Base-by-base conservation (phyloP, 495 filamentous ascomycete genomes). In the Lepraria neglecta region DNA sequence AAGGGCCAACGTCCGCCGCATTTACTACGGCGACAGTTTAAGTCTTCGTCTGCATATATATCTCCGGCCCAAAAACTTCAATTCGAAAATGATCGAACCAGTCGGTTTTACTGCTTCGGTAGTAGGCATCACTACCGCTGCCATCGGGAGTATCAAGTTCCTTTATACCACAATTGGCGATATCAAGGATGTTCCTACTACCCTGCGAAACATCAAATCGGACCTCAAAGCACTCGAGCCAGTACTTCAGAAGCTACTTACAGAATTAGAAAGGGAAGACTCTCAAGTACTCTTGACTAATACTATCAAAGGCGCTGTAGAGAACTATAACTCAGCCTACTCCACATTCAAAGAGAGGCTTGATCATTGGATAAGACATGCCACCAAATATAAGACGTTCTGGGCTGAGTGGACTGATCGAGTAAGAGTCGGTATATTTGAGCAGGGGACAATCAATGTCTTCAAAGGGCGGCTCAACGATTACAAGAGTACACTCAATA, bases 91-190 rank as follows among this genome's bases (percentile, higher is more conserved):
- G 47, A 50, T 28, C 14, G 47, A 50, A 9, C 47, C 47, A 17
- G n/a, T 50, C 24, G 19, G 47, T 24, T 11, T 24, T 24, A 50
- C 19, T 24, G 47, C 47, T 50, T 15, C 47, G 9, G 47, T 50
- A 1, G 11, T 28, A 50, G 47, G 47, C 47, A 50, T 50, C 47
- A 50, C 47, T 50, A 50, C 47, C 19, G 47, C 47, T 17, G 47
- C 47, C 19, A 15, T 50, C 19, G 10, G 19, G 24, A 50, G 47
- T 24, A 3, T 24, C 4, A 15, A 28, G 24, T 50, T 50, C 24
- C 47, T 50, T 50, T 10, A 10, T 28, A 50, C 11, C 14, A 50
- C 47, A 15, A 50, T 50, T 28, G 24, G 19, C 19, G 19, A 50
- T 50, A 50, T 50, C 3, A 50, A 50, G 19, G 47, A 50, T 50